A percentile compares a stretch with the other conserved stretches of the same genome.
Evolutionary conservation across 208 protist species (phyloP).

Genomic region (Histomonas meleagridis): DNA sequence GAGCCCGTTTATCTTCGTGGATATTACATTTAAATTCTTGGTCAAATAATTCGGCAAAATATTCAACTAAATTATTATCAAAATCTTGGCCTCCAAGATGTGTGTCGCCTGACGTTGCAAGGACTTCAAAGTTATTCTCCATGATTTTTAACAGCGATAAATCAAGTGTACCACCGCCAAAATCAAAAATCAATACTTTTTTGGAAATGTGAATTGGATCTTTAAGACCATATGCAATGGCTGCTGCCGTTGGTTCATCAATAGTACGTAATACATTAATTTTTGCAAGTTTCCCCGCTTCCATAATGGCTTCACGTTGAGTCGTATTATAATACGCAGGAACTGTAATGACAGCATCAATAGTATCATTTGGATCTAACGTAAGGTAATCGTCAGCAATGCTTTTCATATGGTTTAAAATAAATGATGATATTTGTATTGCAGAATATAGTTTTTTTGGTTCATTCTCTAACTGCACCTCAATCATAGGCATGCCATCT

Average conservation of each 20-base stretch:
- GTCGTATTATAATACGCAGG: conserved; percentile 94
- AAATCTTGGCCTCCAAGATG: conserved; percentile 87
- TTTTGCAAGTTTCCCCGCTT: conserved; percentile 85
- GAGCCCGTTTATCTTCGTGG: conserved; percentile 49
- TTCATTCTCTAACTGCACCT: conserved; percentile 64
- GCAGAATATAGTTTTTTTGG: conserved; percentile 69
- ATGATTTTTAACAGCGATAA: conserved; percentile 92
- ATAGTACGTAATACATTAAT: conserved; percentile 91
- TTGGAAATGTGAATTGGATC: conserved; percentile 58
- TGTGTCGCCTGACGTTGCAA: conserved; percentile 77
- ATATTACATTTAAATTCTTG: conserved; percentile 70
- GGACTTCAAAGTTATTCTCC: conserved; percentile 81
- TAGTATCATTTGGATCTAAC: conserved; percentile 67
- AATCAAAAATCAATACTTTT: conserved; percentile 88
- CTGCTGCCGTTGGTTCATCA: conserved; percentile 93
- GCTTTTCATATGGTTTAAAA: conserved; percentile 60
- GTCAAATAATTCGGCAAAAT: conserved; percentile 65
- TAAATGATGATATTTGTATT: conserved; percentile 84
- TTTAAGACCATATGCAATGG: conserved; percentile 87
- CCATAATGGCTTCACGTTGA: conserved; percentile 88
- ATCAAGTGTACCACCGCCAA: conserved; percentile 59
- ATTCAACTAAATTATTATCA: conserved; percentile 74
- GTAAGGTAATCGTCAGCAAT: conserved; percentile 76
- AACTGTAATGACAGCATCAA: conserved; percentile 62
- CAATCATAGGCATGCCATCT: conserved; percentile 65